A percentile compares a stretch with the other conserved stretches of the same genome.
These are phyloP conservation scores for Niebla homalea DNA, from an alignment of 495 filamentous ascomycete species.

Conservation along the genomic window DNA sequence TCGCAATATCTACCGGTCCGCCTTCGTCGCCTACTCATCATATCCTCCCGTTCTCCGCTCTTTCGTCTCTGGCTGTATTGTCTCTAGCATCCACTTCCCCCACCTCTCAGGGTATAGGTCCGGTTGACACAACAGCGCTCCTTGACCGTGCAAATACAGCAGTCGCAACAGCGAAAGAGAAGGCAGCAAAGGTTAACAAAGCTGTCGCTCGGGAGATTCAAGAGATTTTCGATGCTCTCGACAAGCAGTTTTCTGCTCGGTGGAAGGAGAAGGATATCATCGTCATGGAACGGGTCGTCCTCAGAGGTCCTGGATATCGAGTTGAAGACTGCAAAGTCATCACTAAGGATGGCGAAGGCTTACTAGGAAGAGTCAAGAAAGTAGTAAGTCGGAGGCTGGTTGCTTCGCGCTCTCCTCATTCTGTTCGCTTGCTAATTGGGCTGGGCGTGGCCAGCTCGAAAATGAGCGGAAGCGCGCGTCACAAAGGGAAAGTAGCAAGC, in stretches of 20 bases:
- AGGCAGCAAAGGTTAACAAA: conserved; percentile 42
- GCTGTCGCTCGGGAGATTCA: conserved; percentile 54
- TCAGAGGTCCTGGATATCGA: conserved; percentile 43
- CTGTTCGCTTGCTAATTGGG: no score
- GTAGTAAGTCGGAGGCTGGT: conserved; percentile 35
- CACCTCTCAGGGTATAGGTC: conserved; percentile 30
- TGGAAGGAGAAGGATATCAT: conserved; percentile 53
- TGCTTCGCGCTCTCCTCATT: neutral
- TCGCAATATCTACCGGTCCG: conserved; percentile 42
- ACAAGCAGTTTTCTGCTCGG: conserved; percentile 47
- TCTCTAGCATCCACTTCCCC: conserved; percentile 24
- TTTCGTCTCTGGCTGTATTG: conserved; percentile 45
- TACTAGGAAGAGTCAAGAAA: conserved; percentile 46
- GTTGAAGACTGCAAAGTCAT: conserved; percentile 43
- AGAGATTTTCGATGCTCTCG: conserved; percentile 55
- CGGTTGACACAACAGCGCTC: conserved; percentile 41
- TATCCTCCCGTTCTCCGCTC: conserved; percentile 48
- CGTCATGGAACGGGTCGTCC: conserved; percentile 50
- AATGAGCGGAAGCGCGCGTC: conserved; percentile 15
- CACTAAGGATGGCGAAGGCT: conserved; percentile 34
- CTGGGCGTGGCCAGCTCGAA: conserved; percentile 10
- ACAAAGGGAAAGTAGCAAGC: conserved; percentile 10
- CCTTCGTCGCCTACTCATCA: conserved; percentile 32
- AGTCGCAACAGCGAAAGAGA: conserved; percentile 38
- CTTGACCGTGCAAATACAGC: conserved; percentile 40